phyloP scores from a whole-genome alignment of 1,284 basidiomycete genomes.

The Vanrija humicola region DNA sequence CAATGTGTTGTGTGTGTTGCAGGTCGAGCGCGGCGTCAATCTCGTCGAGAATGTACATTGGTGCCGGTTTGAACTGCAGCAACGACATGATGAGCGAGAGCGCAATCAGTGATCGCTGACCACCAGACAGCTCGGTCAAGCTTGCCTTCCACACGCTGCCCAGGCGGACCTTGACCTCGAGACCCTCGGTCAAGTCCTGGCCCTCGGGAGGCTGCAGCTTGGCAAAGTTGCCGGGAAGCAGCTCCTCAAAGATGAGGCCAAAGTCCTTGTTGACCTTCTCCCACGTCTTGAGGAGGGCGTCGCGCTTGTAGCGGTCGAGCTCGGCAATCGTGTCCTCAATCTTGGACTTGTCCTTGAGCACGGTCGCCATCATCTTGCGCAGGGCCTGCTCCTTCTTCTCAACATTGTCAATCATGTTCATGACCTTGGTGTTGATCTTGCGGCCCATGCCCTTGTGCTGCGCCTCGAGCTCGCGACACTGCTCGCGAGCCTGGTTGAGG shows the following conservation, averaged over 20 bases:
- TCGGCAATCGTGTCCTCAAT: slow-evolving; percentile 93
- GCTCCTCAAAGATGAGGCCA: slow-evolving; percentile 91
- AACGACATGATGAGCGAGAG: slow-evolving; percentile 97
- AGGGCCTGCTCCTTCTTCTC: slow-evolving; percentile 89
- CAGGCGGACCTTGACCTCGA: slow-evolving; percentile 94
- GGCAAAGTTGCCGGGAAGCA: slow-evolving; percentile 94
- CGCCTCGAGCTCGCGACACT: slow-evolving; percentile 71
- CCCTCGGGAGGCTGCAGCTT: slow-evolving; percentile 92
- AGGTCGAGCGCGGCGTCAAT: slow-evolving; percentile 95
- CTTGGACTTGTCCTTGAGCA: slow-evolving; percentile 90
- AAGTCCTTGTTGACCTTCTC: slow-evolving; percentile 94
- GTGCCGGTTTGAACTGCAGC: slow-evolving; percentile 98
- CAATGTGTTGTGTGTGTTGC: slow-evolving; percentile 95
- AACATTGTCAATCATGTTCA: slow-evolving; percentile 93
- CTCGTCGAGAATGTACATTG: slow-evolving; percentile 99
- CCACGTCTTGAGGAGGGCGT: slow-evolving; percentile 92
- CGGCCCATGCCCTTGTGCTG: slow-evolving; percentile 85
- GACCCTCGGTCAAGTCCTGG: slow-evolving; percentile 85
- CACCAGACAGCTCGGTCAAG: slow-evolving; percentile 93
- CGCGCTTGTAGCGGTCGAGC: slow-evolving; percentile 89
- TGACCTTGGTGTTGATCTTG: slow-evolving; percentile 91
- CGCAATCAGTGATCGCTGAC: slow-evolving; percentile 94
- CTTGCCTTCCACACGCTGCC: slow-evolving; percentile 97
- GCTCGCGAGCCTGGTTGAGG: slow-evolving; percentile 61
- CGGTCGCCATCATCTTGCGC: slow-evolving; percentile 83